Conservation (phyloP, 169 alveolate species). For the Plasmodium fragile region DNA sequence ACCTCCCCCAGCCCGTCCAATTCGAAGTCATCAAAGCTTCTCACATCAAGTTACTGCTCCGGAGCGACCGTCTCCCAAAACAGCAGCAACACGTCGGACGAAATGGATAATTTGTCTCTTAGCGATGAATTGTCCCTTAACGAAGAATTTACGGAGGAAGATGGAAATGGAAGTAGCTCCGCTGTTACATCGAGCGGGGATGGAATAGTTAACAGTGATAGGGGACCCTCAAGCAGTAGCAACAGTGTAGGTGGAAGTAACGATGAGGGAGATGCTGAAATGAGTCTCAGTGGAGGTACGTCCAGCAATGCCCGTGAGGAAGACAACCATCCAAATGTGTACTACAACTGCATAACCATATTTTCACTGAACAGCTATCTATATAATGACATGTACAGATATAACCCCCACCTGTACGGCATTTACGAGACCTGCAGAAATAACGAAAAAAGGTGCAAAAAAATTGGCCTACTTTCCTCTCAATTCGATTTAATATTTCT, state of each 20-base stretch:
- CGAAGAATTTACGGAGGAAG: neutral
- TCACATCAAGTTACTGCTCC: constrained; percentile 12
- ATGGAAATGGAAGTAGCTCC: neutral
- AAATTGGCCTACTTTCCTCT: constrained; percentile 28
- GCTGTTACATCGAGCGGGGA: neutral
- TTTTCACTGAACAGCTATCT: constrained; percentile 68
- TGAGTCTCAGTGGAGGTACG: neutral
- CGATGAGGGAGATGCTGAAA: neutral
- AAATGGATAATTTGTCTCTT: constrained; percentile 31
- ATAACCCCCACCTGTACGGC: constrained; percentile 70
- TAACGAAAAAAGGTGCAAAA: constrained; percentile 52
- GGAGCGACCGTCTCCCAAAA: neutral
- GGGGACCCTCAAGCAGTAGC: neutral
- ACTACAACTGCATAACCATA: constrained; percentile 42
- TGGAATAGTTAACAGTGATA: neutral
- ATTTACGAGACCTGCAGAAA: constrained; percentile 64
- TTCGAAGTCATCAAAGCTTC: neutral
- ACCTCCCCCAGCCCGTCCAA: neutral
- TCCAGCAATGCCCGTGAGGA: neutral
- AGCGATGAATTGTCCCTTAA: constrained; percentile 13
- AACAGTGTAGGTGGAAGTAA: neutral
- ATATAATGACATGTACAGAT: constrained; percentile 50
- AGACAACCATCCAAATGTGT: neutral
- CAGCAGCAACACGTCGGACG: neutral
- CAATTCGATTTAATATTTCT: constrained; percentile 72